A percentile compares a stretch with the other conserved stretches of the same genome.
Evolutionary conservation across 2,329 filamentous ascomycete species (phyloP).

Genomic region (Aulographum hederae): DNA sequence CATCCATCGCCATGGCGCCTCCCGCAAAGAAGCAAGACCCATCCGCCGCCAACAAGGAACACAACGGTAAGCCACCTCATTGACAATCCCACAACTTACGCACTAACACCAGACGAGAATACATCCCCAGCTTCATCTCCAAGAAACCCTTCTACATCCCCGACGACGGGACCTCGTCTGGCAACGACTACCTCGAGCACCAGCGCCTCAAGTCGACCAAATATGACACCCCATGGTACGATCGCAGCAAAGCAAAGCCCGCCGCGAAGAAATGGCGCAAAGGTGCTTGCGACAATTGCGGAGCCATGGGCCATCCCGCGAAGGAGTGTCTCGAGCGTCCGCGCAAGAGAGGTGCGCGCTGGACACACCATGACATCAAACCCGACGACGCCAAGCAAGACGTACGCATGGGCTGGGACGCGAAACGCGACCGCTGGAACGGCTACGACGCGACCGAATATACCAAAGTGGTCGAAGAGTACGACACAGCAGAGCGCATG

Average conservation of each 20-base stretch:
- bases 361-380: constrained; percentile 83
- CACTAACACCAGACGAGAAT: too few relatives aligned
- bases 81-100: constrained; percentile 15
- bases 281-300: constrained; percentile 96
- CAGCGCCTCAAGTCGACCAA: constrained; percentile 64
- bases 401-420: constrained; percentile 83
- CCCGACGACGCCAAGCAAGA: constrained; percentile 79
- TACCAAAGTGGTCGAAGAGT: constrained; percentile 70
- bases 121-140: constrained; percentile 95
- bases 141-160: constrained; percentile 88
- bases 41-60: constrained; percentile 52
- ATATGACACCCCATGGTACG: constrained; percentile 67
- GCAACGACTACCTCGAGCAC: constrained; percentile 86
- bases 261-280: constrained; percentile 95
- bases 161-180: constrained; percentile 37
- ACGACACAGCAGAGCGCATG: constrained; percentile 67
- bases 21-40: constrained; percentile 31
- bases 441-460: constrained; percentile 83
- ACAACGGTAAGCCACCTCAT: too few relatives aligned
- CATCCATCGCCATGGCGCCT: constrained; percentile 30
- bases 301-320: constrained; percentile 86
- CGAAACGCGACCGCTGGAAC: constrained; percentile 94
- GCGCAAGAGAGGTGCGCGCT: constrained; percentile 75
- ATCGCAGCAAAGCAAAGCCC: constrained; percentile 65
- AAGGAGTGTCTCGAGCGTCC: constrained; percentile 87